Conservation (phyloP, 2,329 filamentous ascomycete genomes). For the Lasiodiplodia theobromae region DNA sequence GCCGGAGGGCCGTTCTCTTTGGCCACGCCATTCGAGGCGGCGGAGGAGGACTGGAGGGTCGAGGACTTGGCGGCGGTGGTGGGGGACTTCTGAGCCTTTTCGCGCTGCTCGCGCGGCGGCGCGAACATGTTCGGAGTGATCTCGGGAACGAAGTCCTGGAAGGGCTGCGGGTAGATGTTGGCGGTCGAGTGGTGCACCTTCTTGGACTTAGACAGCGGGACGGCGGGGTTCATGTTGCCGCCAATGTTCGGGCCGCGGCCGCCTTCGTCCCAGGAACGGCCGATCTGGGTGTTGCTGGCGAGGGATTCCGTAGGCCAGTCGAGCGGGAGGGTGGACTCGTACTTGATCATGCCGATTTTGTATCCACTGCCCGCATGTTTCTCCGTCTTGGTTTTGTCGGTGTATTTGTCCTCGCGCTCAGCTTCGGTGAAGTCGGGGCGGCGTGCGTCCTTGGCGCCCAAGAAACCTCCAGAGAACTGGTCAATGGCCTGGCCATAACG, state of each 20-base stretch:
- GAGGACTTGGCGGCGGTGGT: not conserved
- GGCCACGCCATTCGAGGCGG: not conserved
- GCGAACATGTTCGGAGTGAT: not conserved
- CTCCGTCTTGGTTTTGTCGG: not conserved
- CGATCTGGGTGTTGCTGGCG: constrained; percentile 75
- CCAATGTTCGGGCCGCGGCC: not conserved
- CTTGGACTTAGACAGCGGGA: constrained; percentile 12
- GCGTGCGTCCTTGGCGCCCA: constrained; percentile 40
- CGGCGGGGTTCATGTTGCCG: constrained; percentile 14
- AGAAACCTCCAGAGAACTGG: constrained; percentile 52
- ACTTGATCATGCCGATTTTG: constrained; percentile 15
- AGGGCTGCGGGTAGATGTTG: constrained; percentile 25
- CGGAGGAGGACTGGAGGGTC: too few relatives aligned
- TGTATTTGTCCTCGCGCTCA: not conserved
- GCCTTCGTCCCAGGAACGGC: constrained; percentile 89
- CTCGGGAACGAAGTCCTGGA: constrained; percentile 10
- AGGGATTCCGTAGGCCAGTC: constrained; percentile 27
- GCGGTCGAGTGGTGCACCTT: constrained; percentile 13
- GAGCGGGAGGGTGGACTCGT: constrained; percentile 16
- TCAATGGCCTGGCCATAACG: constrained; percentile 47
- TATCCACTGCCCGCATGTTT: not conserved
- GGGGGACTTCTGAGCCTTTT: not conserved
- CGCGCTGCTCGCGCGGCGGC: not conserved
- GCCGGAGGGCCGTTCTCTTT: not conserved
- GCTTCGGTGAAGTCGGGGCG: constrained; percentile 38